Evolutionary conservation across 148 eudicot genomes (phyloP), one percentile per base, ranked within the genome.

Genomic region (Drosera capensis): DNA sequence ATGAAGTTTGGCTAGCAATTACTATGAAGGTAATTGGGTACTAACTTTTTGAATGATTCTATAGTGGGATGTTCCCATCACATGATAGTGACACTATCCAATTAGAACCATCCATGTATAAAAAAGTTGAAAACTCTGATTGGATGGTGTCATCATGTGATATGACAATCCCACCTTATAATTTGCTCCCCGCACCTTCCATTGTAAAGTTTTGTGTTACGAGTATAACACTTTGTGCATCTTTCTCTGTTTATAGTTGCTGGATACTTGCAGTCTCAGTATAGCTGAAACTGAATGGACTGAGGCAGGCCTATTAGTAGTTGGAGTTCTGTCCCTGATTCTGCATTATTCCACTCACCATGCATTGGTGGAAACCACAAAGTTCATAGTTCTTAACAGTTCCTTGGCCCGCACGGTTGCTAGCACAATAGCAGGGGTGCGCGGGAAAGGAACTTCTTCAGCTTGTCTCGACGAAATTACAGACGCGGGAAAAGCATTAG

Each of bases 331-430:
- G 45, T 75, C 78, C 54, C 49, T 90, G 58, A 64, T 80, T 61
- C 62, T 90, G 80, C 60, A 80, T 60, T 80, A 75, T 59, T 85
- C 99, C 18, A 68, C 80, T 21, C 70, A 62, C 19, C 57, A 67
- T 6, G 78, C 59, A 36, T 66, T 90, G 31, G 43, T 64, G 17
- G 84, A 75, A 76, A 62, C 80, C 58, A 66, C 99, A 31, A 80
- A 72, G 55, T 65, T 74, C 46, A 66, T 85, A 60, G 58, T 81
- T 56, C 51, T 85, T 26, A 80, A 66, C 60, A 60, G 68, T 59
- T 61, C 78, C 35, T 66, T 81, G 59, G 60, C 71, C 55, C 65
- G 79, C 28, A 48, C 57, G 51, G 46, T 78, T 35, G 66, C 55
- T 50, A 72, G 49, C 38, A 54, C 67, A 38, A 38, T 90, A 34